These are phyloP conservation scores for Potentilla sterilis DNA, from an alignment of 306 rosid species.

Conservation along the genomic window DNA sequence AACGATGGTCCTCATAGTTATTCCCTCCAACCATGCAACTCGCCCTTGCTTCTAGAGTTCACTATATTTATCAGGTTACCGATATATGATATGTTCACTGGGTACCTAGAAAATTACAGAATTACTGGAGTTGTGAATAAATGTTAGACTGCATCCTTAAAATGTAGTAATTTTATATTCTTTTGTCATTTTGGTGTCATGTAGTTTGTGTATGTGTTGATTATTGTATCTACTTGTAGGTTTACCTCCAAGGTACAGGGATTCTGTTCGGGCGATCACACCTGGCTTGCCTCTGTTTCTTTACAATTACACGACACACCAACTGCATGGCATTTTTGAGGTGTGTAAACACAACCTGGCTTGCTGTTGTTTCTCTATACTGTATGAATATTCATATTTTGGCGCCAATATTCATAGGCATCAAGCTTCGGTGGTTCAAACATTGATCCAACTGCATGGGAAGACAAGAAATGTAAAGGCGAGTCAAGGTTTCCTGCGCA, in stretches of 20 bases:
- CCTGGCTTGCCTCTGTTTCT: constrained; percentile 93
- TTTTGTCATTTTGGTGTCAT: not conserved
- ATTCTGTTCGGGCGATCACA: constrained; percentile 92
- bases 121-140: not conserved
- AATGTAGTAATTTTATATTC: not conserved
- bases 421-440: constrained; percentile 97
- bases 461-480: constrained; percentile 98
- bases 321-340: constrained; percentile 94
- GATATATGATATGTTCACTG: not conserved
- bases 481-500: constrained; percentile 99
- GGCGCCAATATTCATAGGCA: constrained; percentile 46
- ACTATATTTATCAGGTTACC: not conserved
- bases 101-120: not conserved
- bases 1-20: not conserved
- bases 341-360: constrained; percentile 37
- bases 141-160: not conserved
- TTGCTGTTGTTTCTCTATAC: not conserved
- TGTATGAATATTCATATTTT: not conserved
- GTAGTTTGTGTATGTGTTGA: constrained; percentile 7
- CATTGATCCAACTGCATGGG: constrained; percentile 99
- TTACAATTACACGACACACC: constrained; percentile 95
- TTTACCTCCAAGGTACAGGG: constrained; percentile 95
- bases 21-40: not conserved
- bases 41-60: not conserved
- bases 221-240: constrained; percentile 48